Evolutionary conservation across 768 basidiomycete species (phyloP), one percentile per base, ranked within the genome.

Genomic region (Leccinum rimulosum): DNA sequence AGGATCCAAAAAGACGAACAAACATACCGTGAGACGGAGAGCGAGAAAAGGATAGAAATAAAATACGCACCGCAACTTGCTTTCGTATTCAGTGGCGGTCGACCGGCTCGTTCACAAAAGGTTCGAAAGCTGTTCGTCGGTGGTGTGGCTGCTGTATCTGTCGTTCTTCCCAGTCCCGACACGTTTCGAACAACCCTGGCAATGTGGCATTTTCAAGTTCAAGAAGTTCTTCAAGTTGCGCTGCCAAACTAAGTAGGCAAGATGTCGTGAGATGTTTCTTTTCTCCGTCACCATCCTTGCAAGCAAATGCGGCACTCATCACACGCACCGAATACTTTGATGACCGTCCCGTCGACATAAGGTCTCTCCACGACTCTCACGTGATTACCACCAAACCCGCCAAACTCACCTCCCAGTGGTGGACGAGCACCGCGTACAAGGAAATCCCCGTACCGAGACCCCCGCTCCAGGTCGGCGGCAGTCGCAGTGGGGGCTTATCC

Each of bases 271-370:
- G 25, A 25, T 4, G 3, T 25, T 25, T 25, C 25, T 25, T 25
- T 25, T 25, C 25, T 2, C 3, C 25, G 22, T 22, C 25, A 25
- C 25, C 25, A 25, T 25, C 22, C 25, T 25, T 25, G 25, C 25
- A 25, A 25, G 3, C 25, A 25, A 25, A 25, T 25, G 25, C 25
- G 25, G 25, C 3, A 25, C 72, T 76, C 12, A 82, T 95, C 54
- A 92, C 87, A 2, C 92, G 95, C 33, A 96, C 95, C 35, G 93
- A 95, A 69, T 74, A 79, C 1, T 84, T 79, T 65, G 75, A 78
- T 9, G 74, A 69, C 35, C 14, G 14, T 17, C 71, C 80, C 1
- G 78, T 82, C 57, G 87, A 92, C 60, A 82, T 96, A 38, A 95
- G 93, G 93, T 62, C 64, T 40, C 71, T 71, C 30, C 68, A 71